Percentiles rank a stretch among this genome's conserved stretches.
Conservation (phyloP, 805 yeast species). For the Suhomyces prunicola region DNA sequence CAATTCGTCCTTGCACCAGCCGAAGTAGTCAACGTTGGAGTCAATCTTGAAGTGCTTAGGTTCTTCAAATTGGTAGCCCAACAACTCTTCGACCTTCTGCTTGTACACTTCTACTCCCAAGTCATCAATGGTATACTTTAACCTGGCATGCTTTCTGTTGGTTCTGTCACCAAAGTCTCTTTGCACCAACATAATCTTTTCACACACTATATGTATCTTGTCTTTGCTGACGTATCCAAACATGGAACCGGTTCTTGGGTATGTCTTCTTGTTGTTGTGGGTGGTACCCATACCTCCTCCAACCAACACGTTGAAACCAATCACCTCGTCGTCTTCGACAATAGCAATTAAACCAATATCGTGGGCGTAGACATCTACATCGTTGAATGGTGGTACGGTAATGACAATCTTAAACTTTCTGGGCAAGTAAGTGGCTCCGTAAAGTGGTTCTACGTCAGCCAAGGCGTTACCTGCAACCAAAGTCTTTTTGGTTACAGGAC, state of each 20-base stretch:
- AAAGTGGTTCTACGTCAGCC: constrained; percentile 80
- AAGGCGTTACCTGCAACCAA: constrained; percentile 84
- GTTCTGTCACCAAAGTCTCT: constrained; percentile 93
- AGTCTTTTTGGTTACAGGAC: constrained; percentile 78
- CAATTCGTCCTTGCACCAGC: constrained; percentile 86
- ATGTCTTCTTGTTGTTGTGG: constrained; percentile 93
- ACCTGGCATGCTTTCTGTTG: constrained; percentile 96
- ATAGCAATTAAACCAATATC: constrained; percentile 92
- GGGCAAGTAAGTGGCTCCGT: constrained; percentile 84
- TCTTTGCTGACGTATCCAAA: constrained; percentile 73
- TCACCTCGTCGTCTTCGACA: constrained; percentile 58
- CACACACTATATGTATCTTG: constrained; percentile 74
- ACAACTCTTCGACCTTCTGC: constrained; percentile 73
- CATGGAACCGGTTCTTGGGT: constrained; percentile 89
- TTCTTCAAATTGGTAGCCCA: constrained; percentile 72
- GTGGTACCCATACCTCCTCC: constrained; percentile 99
- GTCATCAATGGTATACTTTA: constrained; percentile 94
- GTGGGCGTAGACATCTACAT: constrained; percentile 94
- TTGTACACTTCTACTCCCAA: constrained; percentile 85
- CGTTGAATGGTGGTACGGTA: constrained; percentile 94
- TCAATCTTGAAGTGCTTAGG: constrained; percentile 73
- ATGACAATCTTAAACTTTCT: constrained; percentile 94
- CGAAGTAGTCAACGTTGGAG: constrained; percentile 86
- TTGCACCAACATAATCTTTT: constrained; percentile 89
- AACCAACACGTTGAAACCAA: constrained; percentile 83